Percentiles rank a stretch among this genome's conserved stretches.
These are phyloP conservation scores for Mollisia scopiformis DNA, from an alignment of 2,329 filamentous ascomycete genomes.

Conservation along the genomic window DNA sequence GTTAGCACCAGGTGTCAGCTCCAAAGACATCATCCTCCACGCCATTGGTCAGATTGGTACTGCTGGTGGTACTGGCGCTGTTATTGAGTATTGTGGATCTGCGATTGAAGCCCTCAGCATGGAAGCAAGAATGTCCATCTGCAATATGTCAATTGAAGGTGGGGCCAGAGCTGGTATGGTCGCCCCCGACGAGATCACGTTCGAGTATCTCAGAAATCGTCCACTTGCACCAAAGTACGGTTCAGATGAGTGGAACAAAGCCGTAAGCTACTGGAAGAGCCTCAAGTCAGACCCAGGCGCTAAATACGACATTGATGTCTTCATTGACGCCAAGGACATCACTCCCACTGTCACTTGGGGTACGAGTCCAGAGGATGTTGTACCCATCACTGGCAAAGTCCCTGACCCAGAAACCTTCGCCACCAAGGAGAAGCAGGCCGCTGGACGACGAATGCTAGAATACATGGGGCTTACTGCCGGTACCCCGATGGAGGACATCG, in stretches of 20 bases:
- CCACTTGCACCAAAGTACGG: slow-evolving; percentile 85
- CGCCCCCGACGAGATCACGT: slow-evolving; percentile 90
- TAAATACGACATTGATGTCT: slow-evolving; percentile 86
- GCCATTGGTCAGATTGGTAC: slow-evolving; percentile 94
- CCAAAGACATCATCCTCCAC: slow-evolving; percentile 93
- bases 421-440: slow-evolving; percentile 77
- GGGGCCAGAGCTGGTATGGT: slow-evolving; percentile 97
- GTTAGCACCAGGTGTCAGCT: slow-evolving; percentile 87
- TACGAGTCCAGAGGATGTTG: slow-evolving; percentile 92
- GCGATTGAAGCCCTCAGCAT: slow-evolving; percentile 89
- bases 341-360: slow-evolving; percentile 95
- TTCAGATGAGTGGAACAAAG: slow-evolving; percentile 87
- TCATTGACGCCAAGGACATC: slow-evolving; percentile 92
- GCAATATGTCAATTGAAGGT: slow-evolving; percentile 98
- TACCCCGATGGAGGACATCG: slow-evolving; percentile 89
- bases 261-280: slow-evolving; percentile 83
- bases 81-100: slow-evolving; percentile 97
- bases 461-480: slow-evolving; percentile 94
- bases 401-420: slow-evolving; percentile 88
- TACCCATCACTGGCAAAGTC: slow-evolving; percentile 91
- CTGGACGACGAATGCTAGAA: slow-evolving; percentile 81
- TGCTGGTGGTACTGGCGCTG: slow-evolving; percentile 88
- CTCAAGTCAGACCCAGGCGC: slow-evolving; percentile 86
- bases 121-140: slow-evolving; percentile 98
- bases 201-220: slow-evolving; percentile 90